Base-by-base conservation (phyloP, 2,329 filamentous ascomycete genomes). In the Colletotrichum sp. region DNA sequence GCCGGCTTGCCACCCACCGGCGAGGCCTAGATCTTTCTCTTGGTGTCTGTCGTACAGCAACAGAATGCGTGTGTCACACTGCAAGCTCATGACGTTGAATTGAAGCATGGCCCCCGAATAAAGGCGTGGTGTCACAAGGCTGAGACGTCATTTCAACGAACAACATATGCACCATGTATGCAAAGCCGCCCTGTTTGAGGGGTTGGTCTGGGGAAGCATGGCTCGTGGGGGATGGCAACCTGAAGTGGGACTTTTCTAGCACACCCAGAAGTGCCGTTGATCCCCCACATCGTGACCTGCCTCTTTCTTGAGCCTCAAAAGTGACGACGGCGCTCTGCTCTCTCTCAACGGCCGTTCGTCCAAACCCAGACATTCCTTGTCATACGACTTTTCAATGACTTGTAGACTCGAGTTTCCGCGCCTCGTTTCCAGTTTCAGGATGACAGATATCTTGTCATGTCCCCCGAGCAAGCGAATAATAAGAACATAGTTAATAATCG, bases 41-140 rank as follows among this genome's bases (percentile, higher is more conserved):
- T 32, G 63, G 24, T 34, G n/a, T 57, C 39, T 34, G n/a, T 57
- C 39, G 24, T 21, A 30, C 39, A n/a, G 39, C 39, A 16, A 55
- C 16, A 62, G 34, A 39, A 32, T 60, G 24, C 18, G 21, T 49
- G 64, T 72, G 55, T 16, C 49, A 44, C 16, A 49, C 64, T n/a
- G 9, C 44, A 28, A 67, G 62, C 39, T 72, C 68, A 66, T 72
- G 76, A 65, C 57, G 69, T 69, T 76, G 39, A n/a, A 8, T 57
- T 55, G 52, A 44, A 66, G 44, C 44, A 65, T 34, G 49, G 39
- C 39, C 9, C 9, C 39, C 18, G 5, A 44, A 44, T 69, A 36
- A 44, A 55, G 21, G 8, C 55, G 36, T 65, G 79, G 79, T 79
- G 77, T 79, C 79, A 80, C 80, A 80, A 81, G 78, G 80, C 78